Evolutionary conservation across 805 yeast species (phyloP).

Genomic region (Vanderwaltozyma verrucispora): DNA sequence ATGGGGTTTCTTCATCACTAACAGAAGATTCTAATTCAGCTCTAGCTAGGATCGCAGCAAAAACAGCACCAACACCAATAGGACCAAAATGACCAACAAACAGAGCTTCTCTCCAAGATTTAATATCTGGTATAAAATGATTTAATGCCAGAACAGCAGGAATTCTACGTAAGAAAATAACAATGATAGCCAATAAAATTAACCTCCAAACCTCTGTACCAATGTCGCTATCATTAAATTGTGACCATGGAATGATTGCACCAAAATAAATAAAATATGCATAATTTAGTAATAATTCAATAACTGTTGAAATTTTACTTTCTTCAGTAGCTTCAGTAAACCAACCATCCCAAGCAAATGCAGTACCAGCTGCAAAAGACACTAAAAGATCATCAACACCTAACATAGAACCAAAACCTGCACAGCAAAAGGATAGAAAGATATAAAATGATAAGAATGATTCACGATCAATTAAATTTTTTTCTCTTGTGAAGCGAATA

Average conservation of each 20-base stretch:
- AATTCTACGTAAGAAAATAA: conserved; percentile 65
- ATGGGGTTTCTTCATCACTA: conserved; percentile 46
- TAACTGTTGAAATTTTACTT: conserved; percentile 80
- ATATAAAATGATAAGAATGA: conserved; percentile 79
- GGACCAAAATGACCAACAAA: conserved; percentile 97
- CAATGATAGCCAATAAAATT: conserved; percentile 60
- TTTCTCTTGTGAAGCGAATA: conserved; percentile 62
- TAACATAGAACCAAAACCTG: conserved; percentile 79
- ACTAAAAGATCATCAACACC: conserved; percentile 86
- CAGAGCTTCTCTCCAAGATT: conserved; percentile 87
- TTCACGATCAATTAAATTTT: conserved; percentile 71
- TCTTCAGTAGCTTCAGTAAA: conserved; percentile 76
- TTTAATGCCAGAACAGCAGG: conserved; percentile 72
- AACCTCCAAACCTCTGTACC: conserved; percentile 71
- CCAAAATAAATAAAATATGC: conserved; percentile 87
- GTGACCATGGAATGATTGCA: conserved; percentile 81
- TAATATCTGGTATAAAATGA: conserved; percentile 76
- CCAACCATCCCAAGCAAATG: conserved; percentile 92
- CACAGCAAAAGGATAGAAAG: conserved; percentile 71
- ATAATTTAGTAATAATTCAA: conserved; percentile 71
- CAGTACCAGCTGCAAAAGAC: conserved; percentile 87
- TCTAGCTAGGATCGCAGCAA: conserved; percentile 72
- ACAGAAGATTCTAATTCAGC: conserved; percentile 50
- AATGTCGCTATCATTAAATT: conserved; percentile 48
- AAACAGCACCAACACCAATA: conserved; percentile 88